Evolutionary conservation across 1,284 basidiomycete genomes (phyloP).

Genomic region (Apiotrichum mycotoxinovorans): DNA sequence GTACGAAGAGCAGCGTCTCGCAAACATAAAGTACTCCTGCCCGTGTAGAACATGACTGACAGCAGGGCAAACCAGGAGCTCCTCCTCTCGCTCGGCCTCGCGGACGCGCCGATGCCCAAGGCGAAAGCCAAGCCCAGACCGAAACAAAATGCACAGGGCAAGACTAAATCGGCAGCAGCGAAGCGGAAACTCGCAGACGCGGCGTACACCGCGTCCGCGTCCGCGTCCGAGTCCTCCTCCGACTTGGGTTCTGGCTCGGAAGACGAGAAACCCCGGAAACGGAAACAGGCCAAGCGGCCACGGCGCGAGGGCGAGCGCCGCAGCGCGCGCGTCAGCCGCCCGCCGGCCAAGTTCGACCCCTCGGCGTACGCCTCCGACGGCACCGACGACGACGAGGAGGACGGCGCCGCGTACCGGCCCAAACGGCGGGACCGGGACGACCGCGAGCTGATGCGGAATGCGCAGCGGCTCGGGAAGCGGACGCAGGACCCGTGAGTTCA

Average conservation of each 20-base stretch:
- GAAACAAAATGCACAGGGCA: constrained; percentile 9
- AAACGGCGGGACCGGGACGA: constrained; percentile 1
- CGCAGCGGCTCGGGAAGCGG: constrained; percentile 29
- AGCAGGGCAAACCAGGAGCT: constrained; percentile 36
- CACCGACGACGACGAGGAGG: constrained; percentile 9
- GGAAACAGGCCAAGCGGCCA: background rate
- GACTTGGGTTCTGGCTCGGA: constrained; percentile 1
- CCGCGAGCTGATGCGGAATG: constrained; percentile 20
- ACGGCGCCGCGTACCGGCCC: constrained; percentile 6
- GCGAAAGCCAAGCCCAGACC: background rate
- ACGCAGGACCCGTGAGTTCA: constrained; percentile 36
- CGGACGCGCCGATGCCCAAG: background rate
- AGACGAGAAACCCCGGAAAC: background rate
- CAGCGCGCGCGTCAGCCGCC: background rate
- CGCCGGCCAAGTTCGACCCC: background rate
- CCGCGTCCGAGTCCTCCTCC: background rate
- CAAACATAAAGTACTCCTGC: constrained; percentile 30
- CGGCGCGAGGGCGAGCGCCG: background rate
- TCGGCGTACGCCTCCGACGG: background rate
- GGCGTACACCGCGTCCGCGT: background rate
- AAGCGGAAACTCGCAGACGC: constrained; percentile 3
- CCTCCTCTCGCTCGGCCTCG: constrained; percentile 33
- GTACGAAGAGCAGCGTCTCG: constrained; percentile 25
- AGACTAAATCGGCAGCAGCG: constrained; percentile 1
- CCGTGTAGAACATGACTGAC: no score